Percentiles rank a stretch among this genome's conserved stretches.
phyloP scores from a whole-genome alignment of 306 rosid genomes.

The Carpinus fangiana region DNA sequence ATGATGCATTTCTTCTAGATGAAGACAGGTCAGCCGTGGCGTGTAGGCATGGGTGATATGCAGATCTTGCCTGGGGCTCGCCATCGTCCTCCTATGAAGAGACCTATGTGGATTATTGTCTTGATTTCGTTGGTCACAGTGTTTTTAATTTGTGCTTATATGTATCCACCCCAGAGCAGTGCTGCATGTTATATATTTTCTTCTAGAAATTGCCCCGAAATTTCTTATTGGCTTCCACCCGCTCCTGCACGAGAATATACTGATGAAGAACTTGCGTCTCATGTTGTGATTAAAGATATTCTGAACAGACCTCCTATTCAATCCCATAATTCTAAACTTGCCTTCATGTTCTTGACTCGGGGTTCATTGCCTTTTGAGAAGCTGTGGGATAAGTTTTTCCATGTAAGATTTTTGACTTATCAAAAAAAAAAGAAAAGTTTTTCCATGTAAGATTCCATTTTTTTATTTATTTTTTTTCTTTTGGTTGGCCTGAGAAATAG shows the following conservation, averaged over 20 bases:
- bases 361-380: conserved; percentile 86
- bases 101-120: conserved; percentile 87
- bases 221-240: conserved; percentile 89
- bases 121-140: conserved; percentile 78
- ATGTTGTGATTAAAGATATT: conserved; percentile 71
- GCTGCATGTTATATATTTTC: conserved; percentile 82
- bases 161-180: conserved; percentile 70
- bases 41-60: conserved; percentile 73
- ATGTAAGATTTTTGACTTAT: conserved; percentile 74
- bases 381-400: conserved; percentile 93
- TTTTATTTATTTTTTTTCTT: conserved; percentile 12
- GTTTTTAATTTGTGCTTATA: conserved; percentile 76
- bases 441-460: conserved; percentile 66
- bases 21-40: conserved; percentile 80
- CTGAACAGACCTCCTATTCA: conserved; percentile 49
- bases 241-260: conserved; percentile 69
- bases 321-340: conserved; percentile 67
- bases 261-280: conserved; percentile 84
- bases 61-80: conserved; percentile 79
- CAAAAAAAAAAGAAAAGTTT: no score
- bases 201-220: conserved; percentile 71
- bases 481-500: neutral
- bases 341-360: conserved; percentile 91
- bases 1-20: conserved; percentile 53
- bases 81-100: conserved; percentile 77